A percentile compares a stretch with the other conserved stretches of the same genome.
These are phyloP conservation scores for Alternaria triticimaculans DNA, from an alignment of 2,329 filamentous ascomycete species.

Conservation along the genomic window DNA sequence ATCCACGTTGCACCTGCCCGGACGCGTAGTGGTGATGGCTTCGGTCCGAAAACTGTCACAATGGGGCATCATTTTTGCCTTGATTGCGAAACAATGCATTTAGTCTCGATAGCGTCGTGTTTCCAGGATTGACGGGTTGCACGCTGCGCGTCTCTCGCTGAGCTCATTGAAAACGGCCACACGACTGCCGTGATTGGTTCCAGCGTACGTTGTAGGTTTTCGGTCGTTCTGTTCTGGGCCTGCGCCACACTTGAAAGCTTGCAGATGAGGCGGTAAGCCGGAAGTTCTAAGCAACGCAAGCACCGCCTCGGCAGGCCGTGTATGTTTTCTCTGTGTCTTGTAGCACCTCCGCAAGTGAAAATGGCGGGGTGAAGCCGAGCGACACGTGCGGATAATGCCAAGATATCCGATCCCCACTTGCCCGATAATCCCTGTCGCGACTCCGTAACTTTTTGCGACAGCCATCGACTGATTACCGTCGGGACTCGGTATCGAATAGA, in stretches of 20 bases:
- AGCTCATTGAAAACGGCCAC: neutral
- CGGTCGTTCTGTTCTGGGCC: neutral
- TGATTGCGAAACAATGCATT: neutral
- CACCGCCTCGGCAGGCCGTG: neutral
- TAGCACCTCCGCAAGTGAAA: neutral
- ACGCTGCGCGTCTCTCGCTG: neutral
- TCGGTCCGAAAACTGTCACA: neutral
- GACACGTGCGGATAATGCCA: neutral
- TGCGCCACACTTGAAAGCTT: neutral
- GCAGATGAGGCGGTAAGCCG: neutral
- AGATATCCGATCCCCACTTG: slow-evolving; percentile 5
- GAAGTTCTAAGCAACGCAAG: neutral
- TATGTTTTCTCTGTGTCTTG: neutral
- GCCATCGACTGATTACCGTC: neutral
- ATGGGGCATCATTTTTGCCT: neutral
- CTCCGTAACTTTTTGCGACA: slow-evolving; percentile 18
- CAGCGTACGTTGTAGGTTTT: neutral
- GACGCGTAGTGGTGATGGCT: neutral
- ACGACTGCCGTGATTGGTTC: neutral
- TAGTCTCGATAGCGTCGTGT: neutral
- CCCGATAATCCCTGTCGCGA: slow-evolving; percentile 3
- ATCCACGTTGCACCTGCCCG: neutral
- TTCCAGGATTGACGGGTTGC: neutral
- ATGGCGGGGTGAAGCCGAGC: slow-evolving; percentile 5
- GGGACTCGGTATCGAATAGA: neutral